phyloP scores from a whole-genome alignment of 2,329 filamentous ascomycete genomes.

The Pestalotiopsis fici region DNA sequence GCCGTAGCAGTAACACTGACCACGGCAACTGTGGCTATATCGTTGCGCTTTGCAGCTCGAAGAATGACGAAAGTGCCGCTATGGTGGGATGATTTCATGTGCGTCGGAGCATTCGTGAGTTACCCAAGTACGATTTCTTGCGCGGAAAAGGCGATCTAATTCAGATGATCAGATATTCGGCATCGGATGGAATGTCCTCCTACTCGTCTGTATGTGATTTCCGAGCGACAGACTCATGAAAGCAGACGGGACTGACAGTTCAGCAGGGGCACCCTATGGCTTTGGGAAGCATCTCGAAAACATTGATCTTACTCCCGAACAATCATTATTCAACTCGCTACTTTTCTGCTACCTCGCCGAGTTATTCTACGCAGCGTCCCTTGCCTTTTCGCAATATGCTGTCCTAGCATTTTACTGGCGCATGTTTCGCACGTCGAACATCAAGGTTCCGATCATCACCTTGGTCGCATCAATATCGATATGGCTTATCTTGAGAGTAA shows the following conservation, averaged over 20 bases:
- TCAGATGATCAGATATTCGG: not conserved
- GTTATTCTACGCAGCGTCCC: constrained; percentile 5
- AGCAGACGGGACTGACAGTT: not conserved
- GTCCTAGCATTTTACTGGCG: constrained; percentile 11
- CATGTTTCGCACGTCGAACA: constrained; percentile 7
- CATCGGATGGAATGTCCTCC: not conserved
- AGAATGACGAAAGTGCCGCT: constrained; percentile 6
- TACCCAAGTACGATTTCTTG: not conserved
- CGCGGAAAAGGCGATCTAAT: not conserved
- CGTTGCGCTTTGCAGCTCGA: constrained; percentile 1
- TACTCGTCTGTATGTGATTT: not conserved
- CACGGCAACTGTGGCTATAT: not conserved
- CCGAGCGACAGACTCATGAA: not conserved
- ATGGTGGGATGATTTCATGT: constrained; percentile 9
- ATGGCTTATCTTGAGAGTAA: constrained; percentile 9
- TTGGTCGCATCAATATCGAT: not conserved
- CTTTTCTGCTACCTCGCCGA: constrained; percentile 6
- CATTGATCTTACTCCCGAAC: not conserved
- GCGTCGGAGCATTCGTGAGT: constrained; percentile 4
- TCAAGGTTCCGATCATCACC: constrained; percentile 8
- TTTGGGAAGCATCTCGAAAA: constrained; percentile 2
- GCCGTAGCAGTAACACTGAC: constrained; percentile 1
- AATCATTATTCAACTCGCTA: not conserved
- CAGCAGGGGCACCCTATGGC: not conserved
- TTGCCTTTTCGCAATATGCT: constrained; percentile 6